A percentile compares a stretch with the other conserved stretches of the same genome.
Evolutionary conservation across 2,329 filamentous ascomycete genomes (phyloP).

Genomic region (Macrophomina tecta): DNA sequence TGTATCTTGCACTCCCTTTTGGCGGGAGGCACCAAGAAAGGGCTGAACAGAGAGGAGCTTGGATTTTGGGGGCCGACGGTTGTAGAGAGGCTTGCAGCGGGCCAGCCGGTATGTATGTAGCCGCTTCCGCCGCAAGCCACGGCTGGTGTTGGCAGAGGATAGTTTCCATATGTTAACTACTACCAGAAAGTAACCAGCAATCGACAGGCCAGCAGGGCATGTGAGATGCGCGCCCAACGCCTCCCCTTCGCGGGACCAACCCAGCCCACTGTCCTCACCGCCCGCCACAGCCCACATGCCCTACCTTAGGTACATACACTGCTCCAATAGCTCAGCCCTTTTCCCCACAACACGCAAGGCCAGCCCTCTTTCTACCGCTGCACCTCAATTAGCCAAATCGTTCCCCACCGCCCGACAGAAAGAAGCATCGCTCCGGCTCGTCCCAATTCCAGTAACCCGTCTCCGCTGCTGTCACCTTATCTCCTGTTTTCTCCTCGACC

Average conservation of each 20-base stretch:
- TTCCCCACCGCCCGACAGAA: neutral
- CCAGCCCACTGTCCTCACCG: neutral
- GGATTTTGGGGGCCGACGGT: neutral
- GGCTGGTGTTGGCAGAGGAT: neutral
- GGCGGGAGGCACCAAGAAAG: neutral
- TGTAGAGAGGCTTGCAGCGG: conserved; percentile 8
- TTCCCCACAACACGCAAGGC: neutral
- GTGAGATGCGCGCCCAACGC: neutral
- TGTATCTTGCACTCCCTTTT: neutral
- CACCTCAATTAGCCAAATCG: neutral
- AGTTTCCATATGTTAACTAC: neutral
- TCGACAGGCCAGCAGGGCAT: neutral
- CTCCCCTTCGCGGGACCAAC: neutral
- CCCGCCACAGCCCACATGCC: neutral
- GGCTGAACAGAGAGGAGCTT: neutral
- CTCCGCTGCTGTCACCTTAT: neutral
- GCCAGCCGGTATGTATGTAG: conserved; percentile 20
- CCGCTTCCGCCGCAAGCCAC: conserved; percentile 25
- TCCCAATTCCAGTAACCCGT: neutral
- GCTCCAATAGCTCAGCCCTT: neutral
- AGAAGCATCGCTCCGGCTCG: neutral
- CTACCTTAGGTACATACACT: neutral
- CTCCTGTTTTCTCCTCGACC: neutral
- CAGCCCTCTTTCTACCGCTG: neutral
- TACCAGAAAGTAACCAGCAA: neutral